Base-by-base conservation (phyloP, 164 flowering plant genomes). In the Platanus orientalis region DNA sequence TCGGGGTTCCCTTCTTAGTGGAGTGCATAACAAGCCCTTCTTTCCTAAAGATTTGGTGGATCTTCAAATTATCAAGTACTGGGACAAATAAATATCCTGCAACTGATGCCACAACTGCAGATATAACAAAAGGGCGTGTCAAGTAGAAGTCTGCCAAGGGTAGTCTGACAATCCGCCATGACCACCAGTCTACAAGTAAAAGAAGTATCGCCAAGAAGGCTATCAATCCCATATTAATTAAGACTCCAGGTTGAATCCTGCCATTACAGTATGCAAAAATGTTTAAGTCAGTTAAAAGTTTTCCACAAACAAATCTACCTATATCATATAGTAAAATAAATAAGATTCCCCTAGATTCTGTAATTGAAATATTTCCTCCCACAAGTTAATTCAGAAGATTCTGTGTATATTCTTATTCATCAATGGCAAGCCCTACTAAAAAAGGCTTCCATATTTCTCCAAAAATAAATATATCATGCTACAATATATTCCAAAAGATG, bases 161-260 rank as follows among this genome's bases (percentile, higher is more conserved):
- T 59, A 87, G 78, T 76, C 97, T 84, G 58, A 93, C 88, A 69
- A 90, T 83, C 69, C 84, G 70, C 98, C 98, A 93, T 12, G 92
- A 87, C 74, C 84, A 89, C 71, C 76, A 84, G 76, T 93, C 98
- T 65, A 89, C 82, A 63, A 80, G 62, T 59, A 81, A 67, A 68
- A 90, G 83, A 61, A 87, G 71, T 30, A 73, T 25, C 0, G 67
- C 71, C 70, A 82, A 74, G 75, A 86, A 89, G 32, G 72, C 58
- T 28, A 89, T 73, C 68, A 94, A 75, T 40, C 85, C 96, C 48
- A 70, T 36, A 73, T 79, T 89, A 75, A 71, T 76, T 1, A 84
- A 51, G 28, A 78, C 50, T 67, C 97, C 97, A 69, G 72, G 68
- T 45, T 67, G 70, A 58, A 72, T 79, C 89, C 97, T 90, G 92